Base-by-base conservation (phyloP, 441 rosid genomes). In the Daphne laureola region DNA sequence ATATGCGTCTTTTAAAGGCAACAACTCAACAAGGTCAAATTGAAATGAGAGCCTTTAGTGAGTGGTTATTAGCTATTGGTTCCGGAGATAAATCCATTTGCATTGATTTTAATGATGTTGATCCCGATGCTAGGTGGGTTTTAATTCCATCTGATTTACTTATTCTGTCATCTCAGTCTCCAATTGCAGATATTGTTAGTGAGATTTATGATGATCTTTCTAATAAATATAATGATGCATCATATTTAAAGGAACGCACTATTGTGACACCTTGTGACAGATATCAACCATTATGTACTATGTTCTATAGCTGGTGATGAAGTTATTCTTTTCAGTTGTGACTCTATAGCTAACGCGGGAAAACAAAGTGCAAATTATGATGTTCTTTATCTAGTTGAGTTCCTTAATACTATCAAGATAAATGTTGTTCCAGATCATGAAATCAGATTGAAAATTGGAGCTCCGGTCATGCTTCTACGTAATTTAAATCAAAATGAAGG, bases 391-490 rank as follows among this genome's bases (percentile, higher is more conserved):
- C 63, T 48, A 0, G 23, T 15, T 0, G 53, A 64, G 25, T 57
- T 57, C 6, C 11, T 64, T 1, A 57, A 51, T 44, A 9, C 56
- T 1, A n/a, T 64, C 0, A 15, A 5, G 1, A 14, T 64, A 0
- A 7, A 13, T 14, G 58, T 46, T 16, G 36, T 0, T 13, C 41
- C 53, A 4, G 3, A 43, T 6, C 67, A 64, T 38, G 51, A 40
- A n/a, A 3, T 51, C 6, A 13, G 3, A 0, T 14, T 64, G 3
- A 56, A 64, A 15, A n/a, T 43, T 1, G 55, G 42, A 1, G 11
- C 8, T 1, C 47, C 43, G 1, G 4, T 59, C 0, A 66, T 66
- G 51, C n/a, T 66, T 2, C 7, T 66, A 1, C 17, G 70, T 21
- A 66, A 66, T 49, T 3, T 59, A 1, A 59, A 59, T 3, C 55